phyloP scores from a whole-genome alignment of 306 rosid genomes.

The Ormosia semicastrata region DNA sequence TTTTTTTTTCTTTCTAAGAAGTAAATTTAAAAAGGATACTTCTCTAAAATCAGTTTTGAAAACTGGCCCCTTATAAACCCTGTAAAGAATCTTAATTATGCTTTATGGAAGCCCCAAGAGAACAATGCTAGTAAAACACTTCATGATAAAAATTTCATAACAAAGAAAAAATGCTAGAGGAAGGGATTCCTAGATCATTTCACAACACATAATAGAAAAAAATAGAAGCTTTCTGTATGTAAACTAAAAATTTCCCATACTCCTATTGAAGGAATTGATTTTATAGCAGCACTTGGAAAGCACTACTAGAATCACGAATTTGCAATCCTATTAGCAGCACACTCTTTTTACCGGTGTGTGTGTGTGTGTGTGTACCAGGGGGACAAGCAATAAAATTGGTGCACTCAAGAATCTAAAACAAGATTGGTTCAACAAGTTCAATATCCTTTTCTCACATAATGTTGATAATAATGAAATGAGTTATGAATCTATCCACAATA shows the following conservation, averaged over 20 bases:
- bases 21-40: neutral
- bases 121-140: slow-evolving; percentile 8
- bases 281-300: slow-evolving; percentile 2
- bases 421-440: neutral
- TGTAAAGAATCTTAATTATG: neutral
- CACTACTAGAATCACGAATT: neutral
- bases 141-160: slow-evolving; percentile 1
- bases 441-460: neutral
- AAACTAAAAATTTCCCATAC: neutral
- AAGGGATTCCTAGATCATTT: slow-evolving; percentile 3
- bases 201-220: neutral
- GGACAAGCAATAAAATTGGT: neutral
- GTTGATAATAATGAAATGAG: neutral
- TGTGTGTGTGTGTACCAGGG: neutral
- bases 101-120: neutral
- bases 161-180: slow-evolving; percentile 7
- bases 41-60: slow-evolving; percentile 1
- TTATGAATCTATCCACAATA: neutral
- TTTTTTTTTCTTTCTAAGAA: neutral
- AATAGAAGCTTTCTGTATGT: neutral
- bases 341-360: neutral
- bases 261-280: neutral
- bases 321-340: slow-evolving; percentile 11
- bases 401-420: neutral
- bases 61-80: neutral